Conservation (phyloP, 805 yeast species). For the Saccharomycopsis sp. region DNA sequence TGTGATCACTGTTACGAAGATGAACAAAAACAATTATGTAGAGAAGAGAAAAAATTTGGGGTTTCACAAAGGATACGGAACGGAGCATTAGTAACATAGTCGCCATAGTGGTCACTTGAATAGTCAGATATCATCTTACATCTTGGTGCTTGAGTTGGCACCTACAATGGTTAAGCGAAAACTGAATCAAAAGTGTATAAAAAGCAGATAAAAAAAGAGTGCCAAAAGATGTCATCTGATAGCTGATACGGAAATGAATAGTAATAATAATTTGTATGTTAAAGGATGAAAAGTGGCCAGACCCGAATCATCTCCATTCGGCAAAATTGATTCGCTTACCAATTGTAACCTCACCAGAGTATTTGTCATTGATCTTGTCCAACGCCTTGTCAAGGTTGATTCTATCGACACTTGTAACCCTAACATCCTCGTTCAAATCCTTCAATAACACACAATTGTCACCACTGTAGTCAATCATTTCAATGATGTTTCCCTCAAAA, state of each 20-base stretch:
- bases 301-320: slow-evolving; percentile 20
- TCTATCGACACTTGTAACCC: slow-evolving; percentile 9
- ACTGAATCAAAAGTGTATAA: no score
- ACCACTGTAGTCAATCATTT: slow-evolving; percentile 28
- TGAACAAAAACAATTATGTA: no score
- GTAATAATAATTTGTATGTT: neutral
- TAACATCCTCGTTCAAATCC: slow-evolving; percentile 15
- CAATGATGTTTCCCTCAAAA: slow-evolving; percentile 37
- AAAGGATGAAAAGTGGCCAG: no score
- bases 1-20: no score
- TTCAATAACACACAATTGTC: slow-evolving; percentile 8
- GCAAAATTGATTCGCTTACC: slow-evolving; percentile 2
- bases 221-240: neutral
- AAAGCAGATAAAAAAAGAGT: no score
- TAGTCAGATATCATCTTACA: no score
- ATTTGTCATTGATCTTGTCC: slow-evolving; percentile 14
- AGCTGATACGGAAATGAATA: neutral
- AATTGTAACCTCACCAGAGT: slow-evolving; percentile 16
- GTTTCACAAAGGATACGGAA: no score
- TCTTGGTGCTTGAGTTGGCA: no score
- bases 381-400: slow-evolving; percentile 9
- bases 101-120: no score
- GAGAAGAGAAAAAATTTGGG: no score
- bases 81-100: no score
- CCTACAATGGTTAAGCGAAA: no score